Conservation (phyloP, 345 rosid genomes). For the Arabidopsis arenosa region DNA sequence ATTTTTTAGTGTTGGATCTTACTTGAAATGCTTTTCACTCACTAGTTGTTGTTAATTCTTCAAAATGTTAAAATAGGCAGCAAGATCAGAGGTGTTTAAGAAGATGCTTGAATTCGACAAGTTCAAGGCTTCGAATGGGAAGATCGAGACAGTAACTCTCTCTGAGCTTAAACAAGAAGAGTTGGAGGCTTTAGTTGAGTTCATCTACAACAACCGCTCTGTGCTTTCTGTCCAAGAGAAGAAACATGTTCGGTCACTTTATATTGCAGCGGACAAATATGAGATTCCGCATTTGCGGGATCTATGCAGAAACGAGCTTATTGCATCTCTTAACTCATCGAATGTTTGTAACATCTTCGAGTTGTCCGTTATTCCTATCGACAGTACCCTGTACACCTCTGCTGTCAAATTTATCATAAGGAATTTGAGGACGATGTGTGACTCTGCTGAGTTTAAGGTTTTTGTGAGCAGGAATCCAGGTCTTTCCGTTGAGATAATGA, state of each 20-base stretch:
- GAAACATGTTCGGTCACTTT: conserved; percentile 14
- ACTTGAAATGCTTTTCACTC: neutral
- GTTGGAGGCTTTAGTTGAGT: conserved; percentile 26
- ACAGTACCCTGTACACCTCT: too few relatives aligned
- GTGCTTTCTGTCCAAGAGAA: neutral
- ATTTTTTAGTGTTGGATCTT: too few relatives aligned
- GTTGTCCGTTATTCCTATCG: too few relatives aligned
- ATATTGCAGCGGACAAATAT: conserved; percentile 18
- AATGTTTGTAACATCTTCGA: conserved; percentile 8
- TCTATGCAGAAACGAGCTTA: conserved; percentile 16
- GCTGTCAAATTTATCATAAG: neutral
- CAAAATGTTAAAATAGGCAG: neutral
- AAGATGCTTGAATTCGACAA: neutral
- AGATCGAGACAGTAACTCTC: neutral
- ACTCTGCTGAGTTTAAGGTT: neutral
- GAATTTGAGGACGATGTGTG: neutral
- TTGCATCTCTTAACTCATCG: neutral
- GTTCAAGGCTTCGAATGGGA: neutral
- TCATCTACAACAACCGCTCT: conserved; percentile 1
- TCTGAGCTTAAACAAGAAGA: conserved; percentile 22
- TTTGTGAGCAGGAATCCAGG: conserved; percentile 11
- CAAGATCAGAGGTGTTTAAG: neutral
- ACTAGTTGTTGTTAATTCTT: neutral
- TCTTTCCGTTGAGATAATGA: conserved; percentile 25
- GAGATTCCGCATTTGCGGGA: conserved; percentile 15